Percentiles rank a stretch among this genome's conserved stretches.
phyloP scores from a whole-genome alignment of 345 rosid genomes.

The Carallia pectinifolia region DNA sequence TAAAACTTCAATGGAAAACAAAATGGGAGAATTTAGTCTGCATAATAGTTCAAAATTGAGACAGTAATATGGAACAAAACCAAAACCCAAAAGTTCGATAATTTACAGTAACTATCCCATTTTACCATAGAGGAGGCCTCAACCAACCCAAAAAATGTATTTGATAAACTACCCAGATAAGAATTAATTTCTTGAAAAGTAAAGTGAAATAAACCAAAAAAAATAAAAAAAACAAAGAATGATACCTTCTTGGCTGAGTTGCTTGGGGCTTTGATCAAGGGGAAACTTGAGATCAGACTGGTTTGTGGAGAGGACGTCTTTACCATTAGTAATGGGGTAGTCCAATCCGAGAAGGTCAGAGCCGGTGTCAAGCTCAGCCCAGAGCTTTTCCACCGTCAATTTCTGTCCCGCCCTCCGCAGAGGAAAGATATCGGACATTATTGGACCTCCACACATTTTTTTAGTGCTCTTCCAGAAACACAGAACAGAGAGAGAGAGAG shows the following conservation, averaged over 20 bases:
- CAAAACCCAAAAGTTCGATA: no score
- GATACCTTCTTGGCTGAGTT: constrained; percentile 7
- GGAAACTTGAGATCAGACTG: neutral
- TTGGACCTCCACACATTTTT: constrained; percentile 84
- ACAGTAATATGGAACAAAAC: no score
- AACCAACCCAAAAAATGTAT: no score
- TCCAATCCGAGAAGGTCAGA: constrained; percentile 50
- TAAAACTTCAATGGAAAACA: no score
- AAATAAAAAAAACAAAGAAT: neutral
- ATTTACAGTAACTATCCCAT: no score
- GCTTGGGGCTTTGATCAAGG: constrained; percentile 6
- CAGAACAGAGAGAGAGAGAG: neutral
- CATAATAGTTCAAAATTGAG: no score
- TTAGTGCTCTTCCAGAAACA: neutral
- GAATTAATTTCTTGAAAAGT: neutral
- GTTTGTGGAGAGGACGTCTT: neutral
- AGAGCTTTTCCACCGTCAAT: constrained; percentile 49
- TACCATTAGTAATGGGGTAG: neutral
- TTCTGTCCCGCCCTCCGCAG: constrained; percentile 49
- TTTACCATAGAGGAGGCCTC: no score
- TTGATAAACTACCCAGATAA: neutral
- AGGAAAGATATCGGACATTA: constrained; percentile 46
- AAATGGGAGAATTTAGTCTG: no score
- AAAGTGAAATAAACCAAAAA: neutral
- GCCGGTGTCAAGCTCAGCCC: constrained; percentile 58